Percentiles rank a stretch among this genome's conserved stretches.
These are phyloP conservation scores for Aspergillus tubingensis DNA, from an alignment of 2,329 filamentous ascomycete species.

Conservation along the genomic window DNA sequence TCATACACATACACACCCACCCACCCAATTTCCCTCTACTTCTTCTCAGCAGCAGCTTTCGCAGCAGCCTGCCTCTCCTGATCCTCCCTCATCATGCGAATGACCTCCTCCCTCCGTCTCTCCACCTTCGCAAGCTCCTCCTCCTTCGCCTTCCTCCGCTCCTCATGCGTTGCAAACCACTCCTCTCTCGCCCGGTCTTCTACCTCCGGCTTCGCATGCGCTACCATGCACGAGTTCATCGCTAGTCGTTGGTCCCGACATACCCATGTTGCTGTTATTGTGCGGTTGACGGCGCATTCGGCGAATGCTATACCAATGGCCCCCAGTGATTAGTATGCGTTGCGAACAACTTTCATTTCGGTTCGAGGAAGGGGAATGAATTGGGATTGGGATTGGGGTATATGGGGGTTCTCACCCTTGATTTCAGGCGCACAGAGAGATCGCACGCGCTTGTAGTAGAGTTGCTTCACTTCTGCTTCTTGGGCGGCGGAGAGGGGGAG, in stretches of 20 bases:
- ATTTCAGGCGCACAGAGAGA: constrained; percentile 75
- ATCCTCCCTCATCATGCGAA: constrained; percentile 45
- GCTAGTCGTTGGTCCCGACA: constrained; percentile 76
- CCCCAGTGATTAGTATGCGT: background rate
- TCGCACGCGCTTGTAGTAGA: constrained; percentile 79
- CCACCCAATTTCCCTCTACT: background rate
- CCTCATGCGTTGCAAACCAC: constrained; percentile 80
- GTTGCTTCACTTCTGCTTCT: constrained; percentile 76
- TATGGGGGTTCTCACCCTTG: constrained; percentile 57
- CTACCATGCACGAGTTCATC: constrained; percentile 95
- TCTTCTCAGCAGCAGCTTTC: background rate
- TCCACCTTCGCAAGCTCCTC: constrained; percentile 54
- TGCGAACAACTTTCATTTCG: too few species aligned
- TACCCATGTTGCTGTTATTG: constrained; percentile 81
- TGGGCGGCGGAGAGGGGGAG: constrained; percentile 79
- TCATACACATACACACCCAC: too few species aligned
- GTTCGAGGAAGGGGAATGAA: too few species aligned
- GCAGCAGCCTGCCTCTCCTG: constrained; percentile 23
- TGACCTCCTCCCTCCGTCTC: constrained; percentile 43
- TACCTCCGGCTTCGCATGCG: constrained; percentile 79
- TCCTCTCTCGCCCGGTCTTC: constrained; percentile 87
- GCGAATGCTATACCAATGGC: constrained; percentile 70
- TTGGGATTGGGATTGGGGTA: background rate
- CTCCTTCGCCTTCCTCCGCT: constrained; percentile 69
- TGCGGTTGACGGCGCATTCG: constrained; percentile 81